phyloP scores from a whole-genome alignment of 2,329 filamentous ascomycete genomes.

The Alternaria arbusti region DNA sequence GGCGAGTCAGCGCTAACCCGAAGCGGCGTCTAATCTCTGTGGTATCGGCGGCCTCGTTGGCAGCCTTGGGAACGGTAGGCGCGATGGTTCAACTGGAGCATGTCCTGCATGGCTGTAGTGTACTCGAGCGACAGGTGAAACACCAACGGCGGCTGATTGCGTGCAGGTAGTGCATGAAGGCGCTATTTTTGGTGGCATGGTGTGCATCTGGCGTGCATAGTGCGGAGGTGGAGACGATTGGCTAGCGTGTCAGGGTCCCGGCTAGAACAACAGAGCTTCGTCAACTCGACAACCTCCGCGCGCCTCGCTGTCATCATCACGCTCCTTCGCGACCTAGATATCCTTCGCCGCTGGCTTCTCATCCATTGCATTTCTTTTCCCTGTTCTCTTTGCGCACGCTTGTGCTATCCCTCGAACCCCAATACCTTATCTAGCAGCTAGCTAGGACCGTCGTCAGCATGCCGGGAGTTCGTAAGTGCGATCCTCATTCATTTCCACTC shows the following conservation, averaged over 20 bases:
- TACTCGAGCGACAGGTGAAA: conserved; percentile 18
- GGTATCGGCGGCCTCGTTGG: neutral
- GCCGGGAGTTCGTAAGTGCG: conserved; percentile 50
- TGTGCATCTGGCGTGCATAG: conserved; percentile 22
- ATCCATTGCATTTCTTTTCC: conserved; percentile 3
- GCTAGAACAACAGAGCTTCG: conserved; percentile 14
- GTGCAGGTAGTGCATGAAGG: conserved; percentile 14
- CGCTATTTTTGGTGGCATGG: conserved; percentile 27
- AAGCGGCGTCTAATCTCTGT: neutral
- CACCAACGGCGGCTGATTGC: conserved; percentile 12
- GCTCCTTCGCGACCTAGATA: conserved; percentile 1
- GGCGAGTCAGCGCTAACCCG: neutral
- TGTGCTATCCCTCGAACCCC: neutral
- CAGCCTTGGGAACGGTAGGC: neutral
- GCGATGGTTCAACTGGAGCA: neutral
- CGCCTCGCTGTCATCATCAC: conserved; percentile 10
- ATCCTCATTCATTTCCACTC: conserved; percentile 9
- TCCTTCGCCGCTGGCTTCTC: neutral
- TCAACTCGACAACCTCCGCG: conserved; percentile 18
- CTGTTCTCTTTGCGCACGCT: neutral
- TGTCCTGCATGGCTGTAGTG: neutral
- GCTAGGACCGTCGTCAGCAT: conserved; percentile 28
- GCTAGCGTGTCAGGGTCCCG: conserved; percentile 12
- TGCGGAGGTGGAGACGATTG: conserved; percentile 24
- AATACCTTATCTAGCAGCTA: neutral